Evolutionary conservation across 768 basidiomycete genomes (phyloP).

Genomic region (Termitomyces eurrhizus): DNA sequence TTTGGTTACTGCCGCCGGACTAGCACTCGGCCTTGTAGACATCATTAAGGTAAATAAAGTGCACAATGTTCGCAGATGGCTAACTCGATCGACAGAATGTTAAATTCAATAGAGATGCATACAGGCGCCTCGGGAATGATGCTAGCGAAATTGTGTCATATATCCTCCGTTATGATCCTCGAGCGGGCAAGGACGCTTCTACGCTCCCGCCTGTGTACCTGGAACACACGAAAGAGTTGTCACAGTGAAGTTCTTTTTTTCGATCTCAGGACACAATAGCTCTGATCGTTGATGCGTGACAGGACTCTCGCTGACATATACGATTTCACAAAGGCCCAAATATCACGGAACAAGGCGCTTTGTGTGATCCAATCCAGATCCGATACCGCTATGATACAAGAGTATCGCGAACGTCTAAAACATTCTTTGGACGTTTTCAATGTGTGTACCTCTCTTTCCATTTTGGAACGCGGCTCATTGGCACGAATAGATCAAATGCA

Average conservation of each 20-base stretch:
- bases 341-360: not conserved
- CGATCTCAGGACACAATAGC: not conserved
- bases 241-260: not conserved
- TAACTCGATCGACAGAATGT: not conserved
- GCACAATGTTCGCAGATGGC: not conserved
- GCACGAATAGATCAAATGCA: not conserved
- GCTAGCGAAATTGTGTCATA: not conserved
- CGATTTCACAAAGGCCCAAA: not conserved
- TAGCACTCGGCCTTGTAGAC: not conserved
- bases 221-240: not conserved
- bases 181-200: not conserved
- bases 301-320: not conserved
- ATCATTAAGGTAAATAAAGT: not conserved
- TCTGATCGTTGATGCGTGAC: not conserved
- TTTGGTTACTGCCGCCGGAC: slow-evolving; percentile 3
- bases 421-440: slow-evolving; percentile 1
- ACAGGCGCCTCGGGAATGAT: not conserved
- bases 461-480: not conserved
- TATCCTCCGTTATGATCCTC: not conserved
- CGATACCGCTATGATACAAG: not conserved
- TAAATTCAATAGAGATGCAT: not conserved
- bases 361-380: slow-evolving; percentile 3
- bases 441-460: not conserved
- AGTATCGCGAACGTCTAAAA: slow-evolving; percentile 4
- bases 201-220: not conserved